Conservation (phyloP, 1,139 yeast species). For the Groenewaldozyma auringiensis region DNA sequence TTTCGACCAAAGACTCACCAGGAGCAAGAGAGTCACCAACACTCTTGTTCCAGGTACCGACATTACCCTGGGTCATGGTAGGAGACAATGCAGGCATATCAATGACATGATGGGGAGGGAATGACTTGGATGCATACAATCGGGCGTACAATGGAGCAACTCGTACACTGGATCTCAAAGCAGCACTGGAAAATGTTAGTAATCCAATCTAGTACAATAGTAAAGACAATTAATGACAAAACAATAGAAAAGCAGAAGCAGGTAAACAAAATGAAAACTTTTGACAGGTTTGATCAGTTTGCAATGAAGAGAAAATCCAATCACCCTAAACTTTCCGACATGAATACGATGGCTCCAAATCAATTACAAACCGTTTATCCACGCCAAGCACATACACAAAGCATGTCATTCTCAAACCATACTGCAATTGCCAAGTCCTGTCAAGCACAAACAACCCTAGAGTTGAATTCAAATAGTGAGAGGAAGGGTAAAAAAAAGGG, state of each 20-base stretch:
- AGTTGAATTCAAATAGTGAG: too few species aligned
- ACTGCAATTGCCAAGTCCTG: too few species aligned
- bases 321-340: too few species aligned
- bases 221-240: neutral
- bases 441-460: too few species aligned
- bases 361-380: too few species aligned
- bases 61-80: slow-evolving; percentile 93
- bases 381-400: too few species aligned
- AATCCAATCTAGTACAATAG: neutral
- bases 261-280: too few species aligned
- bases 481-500: too few species aligned
- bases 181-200: slow-evolving; percentile 1
- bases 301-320: neutral
- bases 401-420: too few species aligned
- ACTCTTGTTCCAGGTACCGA: slow-evolving; percentile 80
- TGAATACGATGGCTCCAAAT: too few species aligned
- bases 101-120: slow-evolving; percentile 57
- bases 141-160: slow-evolving; percentile 29
- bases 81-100: slow-evolving; percentile 95
- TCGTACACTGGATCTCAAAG: neutral
- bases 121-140: slow-evolving; percentile 33
- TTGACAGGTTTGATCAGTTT: too few species aligned
- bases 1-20: slow-evolving; percentile 93
- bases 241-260: slow-evolving; percentile 1
- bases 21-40: slow-evolving; percentile 83